Evolutionary conservation across 129 eudicot species (phyloP), one percentile per base, ranked within the genome.

Genomic region (Pulicaria dysenterica): DNA sequence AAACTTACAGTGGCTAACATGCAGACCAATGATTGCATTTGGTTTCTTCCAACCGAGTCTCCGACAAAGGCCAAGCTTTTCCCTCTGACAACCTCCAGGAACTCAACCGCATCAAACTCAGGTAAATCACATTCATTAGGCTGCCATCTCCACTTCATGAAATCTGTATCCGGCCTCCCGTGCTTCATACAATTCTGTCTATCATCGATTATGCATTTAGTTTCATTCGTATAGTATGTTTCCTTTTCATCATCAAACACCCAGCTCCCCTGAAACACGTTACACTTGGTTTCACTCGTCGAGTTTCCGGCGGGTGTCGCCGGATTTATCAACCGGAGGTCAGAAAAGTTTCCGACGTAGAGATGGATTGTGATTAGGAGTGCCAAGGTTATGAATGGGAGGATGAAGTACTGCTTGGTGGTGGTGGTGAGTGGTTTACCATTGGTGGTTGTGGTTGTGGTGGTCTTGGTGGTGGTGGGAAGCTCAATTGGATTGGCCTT

Each of bases 11-110:
- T 73, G 4, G 92, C 85, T 77, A 87, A 56, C 76, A 87, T 82
- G 81, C 92, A 87, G 62, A 81, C 84, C 73, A 87, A 71, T 58
- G 92, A 87, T 75, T 87, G 88, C 88, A 87, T 81, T 77, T 87
- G 92, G 81, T 87, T 87, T 73, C 92, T 74, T 59, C 83, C 89
- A 8, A 87, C 81, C 0, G 92, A 84, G 68, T 87, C 92, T 14
- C 92, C 92, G 39, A 87, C 51, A 67, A 87, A 84, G 16, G 83
- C 89, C 85, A 87, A 49, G 8, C 62, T 79, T 65, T 87, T 87
- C 40, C 87, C 89, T 68, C 85, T 79, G 47, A 87, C 92, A 50
- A 79, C 64, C 70, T 82, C 83, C 81, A 87, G 66, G 77, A 87
- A 87, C 74, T 77, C 83, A 15, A 58, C 77, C 3, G 89, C 85